phyloP scores from a whole-genome alignment of 257 asterid species.

The Fraxinus excelsior region DNA sequence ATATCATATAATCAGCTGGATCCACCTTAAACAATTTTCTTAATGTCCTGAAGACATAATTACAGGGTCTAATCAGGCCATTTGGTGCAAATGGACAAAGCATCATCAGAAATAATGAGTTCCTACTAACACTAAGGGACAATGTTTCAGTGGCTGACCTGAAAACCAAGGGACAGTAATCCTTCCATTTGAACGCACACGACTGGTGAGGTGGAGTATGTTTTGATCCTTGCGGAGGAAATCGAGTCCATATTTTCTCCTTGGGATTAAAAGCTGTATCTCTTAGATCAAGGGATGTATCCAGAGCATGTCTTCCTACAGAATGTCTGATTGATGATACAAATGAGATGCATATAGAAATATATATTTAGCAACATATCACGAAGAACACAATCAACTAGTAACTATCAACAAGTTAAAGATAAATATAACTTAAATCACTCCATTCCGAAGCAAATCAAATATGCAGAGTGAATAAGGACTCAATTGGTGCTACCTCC shows the following conservation, averaged over 20 bases:
- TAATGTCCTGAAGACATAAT: background rate
- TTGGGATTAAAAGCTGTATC: constrained; percentile 67
- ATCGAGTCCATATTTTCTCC: constrained; percentile 80
- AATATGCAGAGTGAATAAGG: too few relatives aligned
- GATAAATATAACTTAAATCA: background rate
- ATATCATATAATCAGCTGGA: constrained; percentile 39
- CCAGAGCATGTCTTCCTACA: constrained; percentile 80
- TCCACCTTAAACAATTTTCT: constrained; percentile 33
- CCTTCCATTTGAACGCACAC: constrained; percentile 89
- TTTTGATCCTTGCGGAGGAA: constrained; percentile 87
- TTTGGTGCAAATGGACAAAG: background rate
- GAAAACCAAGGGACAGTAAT: constrained; percentile 89
- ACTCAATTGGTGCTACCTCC: too few relatives aligned
- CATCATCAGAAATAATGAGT: background rate
- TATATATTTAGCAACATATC: background rate
- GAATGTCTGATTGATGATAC: constrained; percentile 66
- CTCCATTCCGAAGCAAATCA: too few relatives aligned
- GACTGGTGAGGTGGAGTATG: constrained; percentile 93
- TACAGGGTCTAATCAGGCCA: background rate
- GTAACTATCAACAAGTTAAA: background rate
- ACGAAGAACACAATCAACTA: background rate
- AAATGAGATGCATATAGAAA: constrained; percentile 11
- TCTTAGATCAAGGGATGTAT: constrained; percentile 66
- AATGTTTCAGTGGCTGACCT: constrained; percentile 54
- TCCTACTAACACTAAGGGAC: background rate